Base-by-base conservation (phyloP, 2,329 filamentous ascomycete species). In the Basipetospora chlamydospora region DNA sequence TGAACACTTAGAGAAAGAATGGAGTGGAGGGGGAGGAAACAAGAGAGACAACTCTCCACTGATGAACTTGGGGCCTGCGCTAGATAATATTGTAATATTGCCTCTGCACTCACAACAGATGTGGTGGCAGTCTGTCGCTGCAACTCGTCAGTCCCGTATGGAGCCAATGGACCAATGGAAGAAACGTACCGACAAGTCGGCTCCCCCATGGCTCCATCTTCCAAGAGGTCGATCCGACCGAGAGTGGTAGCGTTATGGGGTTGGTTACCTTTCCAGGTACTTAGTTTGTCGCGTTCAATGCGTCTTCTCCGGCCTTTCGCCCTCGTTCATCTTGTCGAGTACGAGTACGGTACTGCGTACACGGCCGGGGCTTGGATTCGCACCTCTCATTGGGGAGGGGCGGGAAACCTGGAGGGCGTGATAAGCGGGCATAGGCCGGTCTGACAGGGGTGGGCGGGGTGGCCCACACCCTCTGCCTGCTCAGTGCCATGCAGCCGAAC, bases 321-420 rank as follows among this genome's bases (percentile, higher is more conserved):
- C 28, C n/a, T 31, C 20, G 15, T 11, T 11, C 13, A 13, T 22
- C 30, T 33, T 20, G 12, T 12, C 30, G 16, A 8, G 20, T n/a
- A 11, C 22, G 22, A 23, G 22, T 23, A 23, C 22, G 11, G 6
- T 11, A 31, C 13, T 5, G 7, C n/a, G 16, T n/a, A n/a, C n/a
- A n/a, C n/a, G n/a, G n/a, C n/a, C n/a, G 26, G 35, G 12, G 35
- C 20, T 16, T 10, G 13, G 21, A 16, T 33, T 28, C 26, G 35
- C 22, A 33, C 18, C 16, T 31, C 35, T 37, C 28, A 31, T 37
- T 38, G 35, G 35, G 23, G 21, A 13, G 16, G 12, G n/a, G 16
- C 9, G 29, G n/a, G 13, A 34, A 34, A 34, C n/a, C 15, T 34
- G 32, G 32, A 26, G 32, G 28, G 35, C 26, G 28, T 28, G 35